A percentile compares a stretch with the other conserved stretches of the same genome.
These are phyloP conservation scores for Hericium erinaceus DNA, from an alignment of 768 basidiomycete species.

Conservation along the genomic window DNA sequence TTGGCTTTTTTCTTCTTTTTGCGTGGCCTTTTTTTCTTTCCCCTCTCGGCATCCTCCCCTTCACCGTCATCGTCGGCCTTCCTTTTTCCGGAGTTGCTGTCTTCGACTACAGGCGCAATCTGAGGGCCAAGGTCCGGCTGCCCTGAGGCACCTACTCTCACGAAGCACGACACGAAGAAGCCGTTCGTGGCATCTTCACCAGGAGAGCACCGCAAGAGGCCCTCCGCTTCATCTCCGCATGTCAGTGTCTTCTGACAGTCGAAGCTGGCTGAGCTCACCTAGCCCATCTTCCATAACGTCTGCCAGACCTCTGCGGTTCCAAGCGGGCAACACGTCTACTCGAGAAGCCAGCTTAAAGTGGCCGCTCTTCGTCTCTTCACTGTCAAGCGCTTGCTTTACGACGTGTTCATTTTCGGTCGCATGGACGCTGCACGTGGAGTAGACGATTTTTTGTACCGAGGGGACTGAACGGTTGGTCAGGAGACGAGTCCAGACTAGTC, in stretches of 20 bases:
- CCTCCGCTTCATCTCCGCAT: slow-evolving; percentile 44
- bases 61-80: neutral
- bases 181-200: slow-evolving; percentile 89
- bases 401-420: slow-evolving; percentile 90
- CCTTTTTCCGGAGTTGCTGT: neutral
- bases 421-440: slow-evolving; percentile 96
- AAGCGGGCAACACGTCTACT: slow-evolving; percentile 63
- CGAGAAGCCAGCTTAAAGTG: slow-evolving; percentile 63
- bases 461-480: slow-evolving; percentile 44
- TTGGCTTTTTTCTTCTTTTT: slow-evolving; percentile 1
- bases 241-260: neutral
- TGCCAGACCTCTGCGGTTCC: slow-evolving; percentile 71
- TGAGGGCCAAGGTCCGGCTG: neutral
- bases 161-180: slow-evolving; percentile 95
- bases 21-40: slow-evolving; percentile 1
- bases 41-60: slow-evolving; percentile 2
- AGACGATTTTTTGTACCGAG: slow-evolving; percentile 71
- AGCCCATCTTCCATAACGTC: slow-evolving; percentile 42
- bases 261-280: neutral
- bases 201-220: slow-evolving; percentile 64
- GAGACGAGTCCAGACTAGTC: neutral
- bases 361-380: slow-evolving; percentile 52
- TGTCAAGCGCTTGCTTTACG: slow-evolving; percentile 61
- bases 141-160: slow-evolving; percentile 21
- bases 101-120: neutral